phyloP scores from a whole-genome alignment of 23 red algal species.

The Gracilaria domingensis region DNA sequence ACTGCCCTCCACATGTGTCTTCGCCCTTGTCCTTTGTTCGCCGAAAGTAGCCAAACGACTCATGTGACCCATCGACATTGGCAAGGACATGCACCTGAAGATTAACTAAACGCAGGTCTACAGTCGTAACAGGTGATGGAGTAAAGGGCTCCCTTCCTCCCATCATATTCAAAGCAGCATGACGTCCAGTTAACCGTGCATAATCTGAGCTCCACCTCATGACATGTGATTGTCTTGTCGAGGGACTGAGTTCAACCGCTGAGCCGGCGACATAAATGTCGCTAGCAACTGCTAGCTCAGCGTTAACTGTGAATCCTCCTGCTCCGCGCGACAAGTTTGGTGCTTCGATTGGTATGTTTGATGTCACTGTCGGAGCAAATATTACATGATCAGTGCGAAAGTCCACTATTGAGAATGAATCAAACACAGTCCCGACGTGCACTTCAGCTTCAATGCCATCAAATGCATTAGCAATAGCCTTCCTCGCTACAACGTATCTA shows the following conservation, averaged over 20 bases:
- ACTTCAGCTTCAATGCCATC: conserved; percentile 53
- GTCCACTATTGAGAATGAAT: conserved; percentile 69
- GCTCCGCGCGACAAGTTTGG: conserved; percentile 23
- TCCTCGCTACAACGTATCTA: conserved; percentile 62
- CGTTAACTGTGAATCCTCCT: conserved; percentile 48
- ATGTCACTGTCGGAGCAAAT: conserved; percentile 59
- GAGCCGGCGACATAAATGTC: conserved; percentile 64
- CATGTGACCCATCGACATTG: conserved; percentile 54
- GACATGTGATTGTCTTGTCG: conserved; percentile 14
- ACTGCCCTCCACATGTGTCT: conserved; percentile 55
- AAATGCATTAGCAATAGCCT: not conserved
- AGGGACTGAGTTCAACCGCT: conserved; percentile 8
- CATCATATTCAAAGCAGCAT: conserved; percentile 68
- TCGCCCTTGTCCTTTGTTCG: conserved; percentile 43
- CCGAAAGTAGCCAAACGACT: conserved; percentile 65
- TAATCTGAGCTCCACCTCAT: conserved; percentile 66
- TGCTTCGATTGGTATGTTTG: conserved; percentile 28
- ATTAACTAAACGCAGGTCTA: conserved; percentile 31
- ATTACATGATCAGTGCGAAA: conserved; percentile 67
- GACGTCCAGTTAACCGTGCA: conserved; percentile 50
- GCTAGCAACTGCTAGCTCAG: conserved; percentile 55
- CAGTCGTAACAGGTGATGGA: not conserved
- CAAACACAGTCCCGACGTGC: conserved; percentile 69
- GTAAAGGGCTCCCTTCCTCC: conserved; percentile 52
- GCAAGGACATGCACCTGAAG: conserved; percentile 52